A percentile compares a stretch with the other conserved stretches of the same genome.
These are phyloP conservation scores for Takashimella koratensis DNA, from an alignment of 1,284 basidiomycete genomes.

Conservation along the genomic window DNA sequence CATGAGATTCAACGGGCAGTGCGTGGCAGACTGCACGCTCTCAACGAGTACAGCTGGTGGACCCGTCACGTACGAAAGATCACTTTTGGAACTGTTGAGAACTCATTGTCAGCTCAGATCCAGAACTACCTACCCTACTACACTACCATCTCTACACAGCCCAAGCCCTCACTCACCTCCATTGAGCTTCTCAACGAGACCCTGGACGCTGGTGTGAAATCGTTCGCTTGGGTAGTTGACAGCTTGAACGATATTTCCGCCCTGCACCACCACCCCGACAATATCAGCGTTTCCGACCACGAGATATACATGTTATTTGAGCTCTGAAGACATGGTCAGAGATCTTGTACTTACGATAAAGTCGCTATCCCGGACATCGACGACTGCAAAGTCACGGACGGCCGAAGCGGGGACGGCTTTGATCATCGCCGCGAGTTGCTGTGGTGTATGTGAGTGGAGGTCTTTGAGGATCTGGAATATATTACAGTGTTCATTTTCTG, in stretches of 20 bases:
- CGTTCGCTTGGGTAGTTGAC: constrained; percentile 42
- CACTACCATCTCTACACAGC: too few relatives aligned
- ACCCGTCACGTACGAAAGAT: too few relatives aligned
- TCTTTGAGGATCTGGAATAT: not conserved
- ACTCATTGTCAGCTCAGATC: too few relatives aligned
- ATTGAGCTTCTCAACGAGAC: constrained; percentile 35
- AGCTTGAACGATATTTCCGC: constrained; percentile 48
- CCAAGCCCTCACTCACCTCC: constrained; percentile 38
- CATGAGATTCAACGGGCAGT: too few relatives aligned
- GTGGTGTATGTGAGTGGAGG: not conserved
- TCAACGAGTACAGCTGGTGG: too few relatives aligned
- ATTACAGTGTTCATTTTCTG: not conserved
- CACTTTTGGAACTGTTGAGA: not conserved
- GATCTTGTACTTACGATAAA: constrained; percentile 48
- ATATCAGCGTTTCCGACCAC: too few relatives aligned
- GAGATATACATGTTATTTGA: too few relatives aligned
- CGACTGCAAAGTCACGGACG: constrained; percentile 36
- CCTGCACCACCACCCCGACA: constrained; percentile 22
- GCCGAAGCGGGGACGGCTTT: constrained; percentile 29
- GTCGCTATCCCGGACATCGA: constrained; percentile 48
- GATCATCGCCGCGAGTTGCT: constrained; percentile 46
- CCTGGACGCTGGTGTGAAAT: constrained; percentile 36
- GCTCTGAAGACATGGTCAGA: too few relatives aligned
- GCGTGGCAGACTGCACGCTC: too few relatives aligned
- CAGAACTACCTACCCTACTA: too few relatives aligned